phyloP scores from a whole-genome alignment of 1,284 basidiomycete genomes.

The Austroboletus olivaceoglutinosus region DNA sequence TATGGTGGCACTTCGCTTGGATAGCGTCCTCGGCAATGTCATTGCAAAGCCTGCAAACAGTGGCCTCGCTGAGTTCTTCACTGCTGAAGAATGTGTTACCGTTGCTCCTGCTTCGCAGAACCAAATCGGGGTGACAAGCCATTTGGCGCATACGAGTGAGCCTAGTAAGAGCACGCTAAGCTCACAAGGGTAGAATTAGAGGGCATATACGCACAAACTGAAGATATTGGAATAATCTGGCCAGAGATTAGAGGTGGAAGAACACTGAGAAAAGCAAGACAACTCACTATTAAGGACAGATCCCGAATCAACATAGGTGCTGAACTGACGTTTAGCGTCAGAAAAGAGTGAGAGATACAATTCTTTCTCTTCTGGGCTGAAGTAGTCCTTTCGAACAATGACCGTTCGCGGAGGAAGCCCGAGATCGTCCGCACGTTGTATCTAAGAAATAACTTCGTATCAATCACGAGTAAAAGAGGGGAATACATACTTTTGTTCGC shows the following conservation, averaged over 20 bases:
- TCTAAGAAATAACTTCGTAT: constrained; percentile 53
- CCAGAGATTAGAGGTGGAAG: constrained; percentile 12
- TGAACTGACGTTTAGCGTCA: constrained; percentile 91
- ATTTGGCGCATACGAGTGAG: constrained; percentile 92
- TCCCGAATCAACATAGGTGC: constrained; percentile 86
- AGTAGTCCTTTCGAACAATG: constrained; percentile 86
- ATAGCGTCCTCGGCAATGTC: constrained; percentile 98
- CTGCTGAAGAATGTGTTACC: constrained; percentile 52
- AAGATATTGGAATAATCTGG: constrained; percentile 96
- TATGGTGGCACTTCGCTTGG: constrained; percentile 85
- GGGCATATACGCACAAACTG: constrained; percentile 53
- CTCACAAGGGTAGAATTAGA: background rate
- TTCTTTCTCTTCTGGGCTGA: constrained; percentile 97
- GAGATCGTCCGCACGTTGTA: constrained; percentile 96
- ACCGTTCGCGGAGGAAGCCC: constrained; percentile 96
- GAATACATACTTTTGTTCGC: constrained; percentile 62
- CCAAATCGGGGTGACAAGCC: constrained; percentile 95
- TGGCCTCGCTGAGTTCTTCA: constrained; percentile 67
- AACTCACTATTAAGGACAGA: constrained; percentile 87
- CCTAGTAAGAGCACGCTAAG: constrained; percentile 33
- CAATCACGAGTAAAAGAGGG: background rate
- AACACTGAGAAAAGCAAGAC: background rate
- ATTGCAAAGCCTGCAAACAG: constrained; percentile 92
- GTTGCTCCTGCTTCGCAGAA: constrained; percentile 85
- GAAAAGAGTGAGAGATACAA: constrained; percentile 91